Evolutionary conservation across 2,329 filamentous ascomycete species (phyloP).

Genomic region (Sporothrix humicola): DNA sequence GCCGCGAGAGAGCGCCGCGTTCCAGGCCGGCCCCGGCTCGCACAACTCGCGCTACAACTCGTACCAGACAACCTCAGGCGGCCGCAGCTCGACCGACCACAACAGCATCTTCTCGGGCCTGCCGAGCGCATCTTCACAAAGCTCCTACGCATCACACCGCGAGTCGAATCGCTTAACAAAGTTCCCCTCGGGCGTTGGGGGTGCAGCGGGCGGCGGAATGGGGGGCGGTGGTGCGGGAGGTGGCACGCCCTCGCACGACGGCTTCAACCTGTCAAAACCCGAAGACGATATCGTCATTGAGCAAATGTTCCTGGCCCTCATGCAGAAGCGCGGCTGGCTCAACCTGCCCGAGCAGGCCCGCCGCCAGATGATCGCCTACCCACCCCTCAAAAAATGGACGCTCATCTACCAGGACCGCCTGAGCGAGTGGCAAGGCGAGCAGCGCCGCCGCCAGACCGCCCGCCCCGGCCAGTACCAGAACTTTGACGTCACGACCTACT

Average conservation of each 20-base stretch:
- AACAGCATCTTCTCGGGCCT: slow-evolving; percentile 61
- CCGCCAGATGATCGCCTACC: slow-evolving; percentile 95
- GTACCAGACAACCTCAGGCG: slow-evolving; percentile 63
- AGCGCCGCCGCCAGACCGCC: slow-evolving; percentile 80
- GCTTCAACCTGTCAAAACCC: slow-evolving; percentile 71
- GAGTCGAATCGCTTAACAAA: slow-evolving; percentile 65
- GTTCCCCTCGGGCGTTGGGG: slow-evolving; percentile 48
- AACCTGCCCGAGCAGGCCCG: slow-evolving; percentile 93
- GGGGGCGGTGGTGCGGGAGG: neutral
- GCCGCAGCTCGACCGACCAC: slow-evolving; percentile 61
- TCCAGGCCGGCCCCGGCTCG: slow-evolving; percentile 50
- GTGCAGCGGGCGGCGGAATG: neutral
- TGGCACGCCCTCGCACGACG: slow-evolving; percentile 49
- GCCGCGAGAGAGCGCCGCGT: slow-evolving; percentile 61
- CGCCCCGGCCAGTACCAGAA: slow-evolving; percentile 73
- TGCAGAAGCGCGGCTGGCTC: slow-evolving; percentile 98
- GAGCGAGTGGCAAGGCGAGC: slow-evolving; percentile 91
- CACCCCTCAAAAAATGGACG: slow-evolving; percentile 95
- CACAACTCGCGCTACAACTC: slow-evolving; percentile 69
- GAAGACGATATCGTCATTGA: slow-evolving; percentile 84
- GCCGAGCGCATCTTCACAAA: slow-evolving; percentile 62
- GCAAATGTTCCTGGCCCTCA: slow-evolving; percentile 87
- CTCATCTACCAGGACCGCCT: slow-evolving; percentile 93
- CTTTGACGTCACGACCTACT: slow-evolving; percentile 73
- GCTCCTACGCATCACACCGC: slow-evolving; percentile 58